These are phyloP conservation scores for Eragrostis curvula DNA, from an alignment of 176 grass and related monocot species.

Conservation along the genomic window DNA sequence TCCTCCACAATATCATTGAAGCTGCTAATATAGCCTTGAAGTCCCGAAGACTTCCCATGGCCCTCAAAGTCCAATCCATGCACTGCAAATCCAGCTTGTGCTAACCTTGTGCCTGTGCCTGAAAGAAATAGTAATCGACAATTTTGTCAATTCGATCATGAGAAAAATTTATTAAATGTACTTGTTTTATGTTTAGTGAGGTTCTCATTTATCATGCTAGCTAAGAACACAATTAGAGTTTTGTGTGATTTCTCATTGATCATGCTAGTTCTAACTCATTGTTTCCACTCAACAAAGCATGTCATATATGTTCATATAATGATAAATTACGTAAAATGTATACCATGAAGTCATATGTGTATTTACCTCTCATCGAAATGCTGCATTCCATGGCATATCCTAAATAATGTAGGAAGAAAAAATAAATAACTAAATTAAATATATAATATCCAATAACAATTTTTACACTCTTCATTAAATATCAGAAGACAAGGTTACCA, in stretches of 20 bases:
- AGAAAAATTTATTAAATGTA: background rate
- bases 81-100: constrained; percentile 62
- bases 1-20: constrained; percentile 57
- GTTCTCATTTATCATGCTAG: background rate
- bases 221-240: background rate
- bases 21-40: constrained; percentile 69
- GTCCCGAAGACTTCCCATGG: constrained; percentile 71
- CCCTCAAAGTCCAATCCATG: constrained; percentile 82
- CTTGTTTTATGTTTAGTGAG: background rate
- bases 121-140: background rate
- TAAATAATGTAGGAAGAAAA: too few relatives aligned
- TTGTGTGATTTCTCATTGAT: background rate
- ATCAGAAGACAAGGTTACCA: constrained; percentile 39
- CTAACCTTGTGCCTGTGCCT: constrained; percentile 66
- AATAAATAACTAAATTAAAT: background rate
- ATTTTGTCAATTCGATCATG: background rate
- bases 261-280: background rate
- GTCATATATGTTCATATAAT: background rate
- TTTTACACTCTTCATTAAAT: background rate
- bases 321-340: too few relatives aligned
- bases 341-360: too few relatives aligned
- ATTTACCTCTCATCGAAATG: too few relatives aligned
- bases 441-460: background rate
- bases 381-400: too few relatives aligned
- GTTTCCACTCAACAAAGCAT: background rate